These are phyloP conservation scores for Rhodamnia argentea DNA, from an alignment of 345 rosid genomes.

Conservation along the genomic window DNA sequence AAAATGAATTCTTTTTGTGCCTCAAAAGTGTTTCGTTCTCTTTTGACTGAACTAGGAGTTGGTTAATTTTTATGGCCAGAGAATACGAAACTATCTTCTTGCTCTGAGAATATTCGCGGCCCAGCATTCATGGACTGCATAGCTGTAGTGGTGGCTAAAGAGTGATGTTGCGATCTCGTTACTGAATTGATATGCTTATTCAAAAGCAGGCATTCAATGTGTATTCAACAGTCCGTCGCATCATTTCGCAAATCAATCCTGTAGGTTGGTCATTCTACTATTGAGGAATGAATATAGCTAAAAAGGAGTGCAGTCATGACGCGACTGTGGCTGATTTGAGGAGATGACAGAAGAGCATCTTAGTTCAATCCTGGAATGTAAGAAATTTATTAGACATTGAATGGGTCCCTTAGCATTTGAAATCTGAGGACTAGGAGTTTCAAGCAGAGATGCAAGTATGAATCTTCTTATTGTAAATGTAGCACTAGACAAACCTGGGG, in stretches of 20 bases:
- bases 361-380: not conserved
- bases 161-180: not conserved
- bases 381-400: not conserved
- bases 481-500: not conserved
- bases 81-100: not conserved
- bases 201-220: not conserved
- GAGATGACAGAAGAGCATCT: not conserved
- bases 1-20: not conserved
- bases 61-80: not conserved
- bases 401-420: not conserved
- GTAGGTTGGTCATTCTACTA: not conserved
- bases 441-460: not conserved
- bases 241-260: not conserved
- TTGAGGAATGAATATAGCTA: not conserved
- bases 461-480: not conserved
- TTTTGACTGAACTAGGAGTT: not conserved
- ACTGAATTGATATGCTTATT: not conserved
- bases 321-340: not conserved
- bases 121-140: not conserved
- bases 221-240: not conserved
- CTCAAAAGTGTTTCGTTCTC: not conserved
- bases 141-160: not conserved
- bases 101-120: not conserved
- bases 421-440: not conserved
- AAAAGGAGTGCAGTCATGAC: not conserved